Evolutionary conservation across 805 yeast genomes (phyloP), one percentile per base, ranked within the genome.

Genomic region (Saccharomycopsis fibuligera): DNA sequence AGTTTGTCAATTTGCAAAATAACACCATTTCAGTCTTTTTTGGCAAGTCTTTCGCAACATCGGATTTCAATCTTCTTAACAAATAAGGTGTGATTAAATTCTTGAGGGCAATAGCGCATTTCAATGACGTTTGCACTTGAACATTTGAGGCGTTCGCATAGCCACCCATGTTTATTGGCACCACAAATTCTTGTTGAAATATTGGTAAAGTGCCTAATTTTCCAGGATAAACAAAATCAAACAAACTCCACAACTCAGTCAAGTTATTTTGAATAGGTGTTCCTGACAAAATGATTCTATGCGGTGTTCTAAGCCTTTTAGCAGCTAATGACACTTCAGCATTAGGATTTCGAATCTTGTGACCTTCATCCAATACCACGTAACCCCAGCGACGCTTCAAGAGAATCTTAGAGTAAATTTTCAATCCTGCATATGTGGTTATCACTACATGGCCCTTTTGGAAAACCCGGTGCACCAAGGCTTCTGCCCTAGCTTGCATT

Each of bases 201-300:
- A 93, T 91, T 0, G 99, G 99, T 22, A 93, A 68, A 0, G 99
- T 93, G 0, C 99, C 99, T 21, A 93, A 67, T 53, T 95, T 70
- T 0, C 99, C 99, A 0, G 99, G 99, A 59, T 84, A 90, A 2
- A 90, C 84, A 66, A 93, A 93, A 60, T 93, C 99, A 67, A 93
- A 91, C 41, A 93, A 67, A 47, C 96, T 85, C 99, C 99, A 93
- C 19, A 93, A 66, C 63, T 93, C 99, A 17, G 82, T 78, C 50
- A 93, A 68, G 58, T 93, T 93, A 64, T 93, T 93, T 61, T 93
- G 99, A 47, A 93, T 89, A 0, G 99, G 99, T 0, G 99, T 93
- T 2, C 99, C 99, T 0, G 96, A 87, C 19, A 93, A 65, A 53
- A 93, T 91, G 3, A 93, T 72, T 55, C 99, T 70, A 62, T 93